A percentile compares a stretch with the other conserved stretches of the same genome.
These are phyloP conservation scores for Myxozyma nipponensis DNA, from an alignment of 805 yeast genomes.

Conservation along the genomic window DNA sequence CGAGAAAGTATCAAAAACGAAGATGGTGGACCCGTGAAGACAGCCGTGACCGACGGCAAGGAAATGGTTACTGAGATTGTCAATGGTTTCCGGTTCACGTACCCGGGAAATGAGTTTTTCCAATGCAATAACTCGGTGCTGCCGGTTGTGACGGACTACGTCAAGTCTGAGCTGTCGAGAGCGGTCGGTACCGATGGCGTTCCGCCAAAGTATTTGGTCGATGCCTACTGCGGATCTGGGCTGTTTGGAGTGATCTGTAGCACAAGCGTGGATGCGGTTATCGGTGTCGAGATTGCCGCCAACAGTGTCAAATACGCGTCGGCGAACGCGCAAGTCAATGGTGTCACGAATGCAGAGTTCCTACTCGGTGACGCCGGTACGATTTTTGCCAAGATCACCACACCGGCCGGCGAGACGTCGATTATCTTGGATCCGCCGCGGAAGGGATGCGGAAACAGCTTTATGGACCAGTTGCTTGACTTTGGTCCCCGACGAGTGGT, in stretches of 20 bases:
- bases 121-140: conserved; percentile 92
- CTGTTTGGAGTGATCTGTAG: conserved; percentile 85
- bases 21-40: conserved; percentile 47
- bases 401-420: conserved; percentile 73
- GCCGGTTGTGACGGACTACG: conserved; percentile 78
- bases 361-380: conserved; percentile 90
- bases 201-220: conserved; percentile 66
- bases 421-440: conserved; percentile 96
- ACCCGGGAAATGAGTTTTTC: conserved; percentile 86
- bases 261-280: conserved; percentile 70
- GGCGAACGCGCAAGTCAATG: conserved; percentile 71
- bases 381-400: conserved; percentile 66
- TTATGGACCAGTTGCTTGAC: conserved; percentile 76
- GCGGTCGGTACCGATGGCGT: conserved; percentile 33
- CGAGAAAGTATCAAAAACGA: conserved; percentile 53
- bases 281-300: conserved; percentile 92
- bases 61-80: conserved; percentile 80
- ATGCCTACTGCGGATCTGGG: conserved; percentile 96
- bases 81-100: conserved; percentile 61
- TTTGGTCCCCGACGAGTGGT: conserved; percentile 83
- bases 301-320: conserved; percentile 87
- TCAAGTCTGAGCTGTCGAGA: conserved; percentile 58
- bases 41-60: conserved; percentile 75
- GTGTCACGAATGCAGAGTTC: conserved; percentile 73
- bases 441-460: conserved; percentile 90